Evolutionary conservation across 768 basidiomycete genomes (phyloP), one percentile per base, ranked within the genome.

Genomic region (Clavaria fumosa): DNA sequence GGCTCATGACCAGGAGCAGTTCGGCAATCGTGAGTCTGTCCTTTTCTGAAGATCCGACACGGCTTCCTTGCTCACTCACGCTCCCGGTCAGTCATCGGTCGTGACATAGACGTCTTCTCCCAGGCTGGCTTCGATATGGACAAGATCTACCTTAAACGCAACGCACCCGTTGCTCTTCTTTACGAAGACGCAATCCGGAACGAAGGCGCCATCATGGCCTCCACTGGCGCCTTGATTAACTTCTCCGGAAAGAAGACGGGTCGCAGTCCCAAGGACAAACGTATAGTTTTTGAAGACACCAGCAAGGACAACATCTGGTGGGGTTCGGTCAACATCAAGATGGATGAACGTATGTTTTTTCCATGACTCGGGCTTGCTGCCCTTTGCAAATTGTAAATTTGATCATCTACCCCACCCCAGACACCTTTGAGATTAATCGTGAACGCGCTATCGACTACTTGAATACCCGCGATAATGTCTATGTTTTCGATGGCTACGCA

Each of bases 201-300:
- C 61, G 95, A 99, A 56, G 93, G 93, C 41, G 95, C 95, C 50
- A 85, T 99, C 65, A 83, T 99, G 62, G 91, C 95, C 38, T 77
- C 84, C 21, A 84, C 78, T 4, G 95, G 95, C 37, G 90, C 95
- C 14, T 67, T 99, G 51, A 99, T 99, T 77, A 99, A 99, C 72
- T 99, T 97, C 53, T 95, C 90, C 7, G 95, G 95, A 20, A 97
- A 96, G 71, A 99, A 99, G 70, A 97, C 95, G 2, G 95, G 95
- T 39, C 73, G 95, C 34, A 81, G 77, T 48, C 95, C 95, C 37
- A 99, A 97, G 58, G 95, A 99, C 74, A 99, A 97, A 73, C 90
- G 95, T 44, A 96, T 99, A 53, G 95, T 99, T 52, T 97, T 69
- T 56, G 95, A 99, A 59, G 91, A 97, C 49, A 81, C 85, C 37